phyloP scores from a whole-genome alignment of 2,329 filamentous ascomycete species.

The Reticulascus tulasneorum region DNA sequence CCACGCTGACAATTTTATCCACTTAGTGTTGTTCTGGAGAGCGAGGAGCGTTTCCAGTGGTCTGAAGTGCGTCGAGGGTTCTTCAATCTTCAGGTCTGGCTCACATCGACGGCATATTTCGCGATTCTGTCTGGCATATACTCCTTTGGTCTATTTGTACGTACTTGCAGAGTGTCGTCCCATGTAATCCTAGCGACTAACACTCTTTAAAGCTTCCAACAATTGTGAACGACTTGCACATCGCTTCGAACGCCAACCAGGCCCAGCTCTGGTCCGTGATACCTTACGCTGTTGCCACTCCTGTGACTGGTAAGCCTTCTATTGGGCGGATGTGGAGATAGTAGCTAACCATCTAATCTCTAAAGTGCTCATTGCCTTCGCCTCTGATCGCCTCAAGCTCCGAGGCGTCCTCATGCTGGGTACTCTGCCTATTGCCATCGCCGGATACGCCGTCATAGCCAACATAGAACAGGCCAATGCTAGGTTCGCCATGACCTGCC shows the following conservation, averaged over 20 bases:
- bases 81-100: conserved; percentile 58
- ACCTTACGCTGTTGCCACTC: conserved; percentile 57
- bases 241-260: conserved; percentile 50
- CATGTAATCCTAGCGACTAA: background rate
- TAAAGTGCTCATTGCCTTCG: conserved; percentile 46
- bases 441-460: conserved; percentile 61
- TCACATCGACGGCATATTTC: conserved; percentile 59
- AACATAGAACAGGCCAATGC: conserved; percentile 46
- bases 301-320: conserved; percentile 42
- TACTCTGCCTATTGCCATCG: conserved; percentile 60
- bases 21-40: conserved; percentile 21
- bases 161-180: too few species aligned
- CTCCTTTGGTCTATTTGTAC: conserved; percentile 60
- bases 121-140: conserved; percentile 56
- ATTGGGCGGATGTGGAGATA: fast-evolving
- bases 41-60: conserved; percentile 52
- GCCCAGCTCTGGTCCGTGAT: conserved; percentile 62
- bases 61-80: conserved; percentile 59
- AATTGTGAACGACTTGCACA: conserved; percentile 55
- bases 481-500: conserved; percentile 63
- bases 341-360: background rate
- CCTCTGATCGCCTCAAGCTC: conserved; percentile 57
- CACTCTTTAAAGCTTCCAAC: conserved; percentile 49
- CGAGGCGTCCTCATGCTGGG: conserved; percentile 60
- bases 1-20: background rate